These are phyloP conservation scores for Sphaerobolus stellatus DNA, from an alignment of 1,284 basidiomycete genomes.

Conservation along the genomic window DNA sequence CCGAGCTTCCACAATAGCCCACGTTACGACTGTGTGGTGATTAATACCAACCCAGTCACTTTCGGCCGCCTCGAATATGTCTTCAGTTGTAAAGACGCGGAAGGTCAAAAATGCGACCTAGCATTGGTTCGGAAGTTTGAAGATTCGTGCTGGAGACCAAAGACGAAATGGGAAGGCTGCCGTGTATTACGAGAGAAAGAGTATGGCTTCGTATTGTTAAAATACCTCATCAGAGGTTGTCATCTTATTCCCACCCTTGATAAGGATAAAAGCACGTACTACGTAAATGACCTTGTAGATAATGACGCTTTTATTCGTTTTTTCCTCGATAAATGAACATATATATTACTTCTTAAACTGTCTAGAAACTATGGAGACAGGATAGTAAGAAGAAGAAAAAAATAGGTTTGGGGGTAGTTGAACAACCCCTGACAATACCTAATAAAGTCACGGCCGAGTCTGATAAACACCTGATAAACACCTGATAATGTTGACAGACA, in stretches of 20 bases:
- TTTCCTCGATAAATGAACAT: too few relatives aligned
- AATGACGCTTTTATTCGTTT: neutral
- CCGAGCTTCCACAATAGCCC: neutral
- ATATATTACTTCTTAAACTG: too few relatives aligned
- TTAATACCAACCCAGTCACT: neutral
- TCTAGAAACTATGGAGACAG: too few relatives aligned
- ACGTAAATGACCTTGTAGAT: neutral
- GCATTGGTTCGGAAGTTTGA: neutral
- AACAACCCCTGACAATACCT: too few relatives aligned
- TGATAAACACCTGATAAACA: too few relatives aligned
- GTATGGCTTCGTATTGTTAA: neutral
- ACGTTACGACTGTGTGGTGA: neutral
- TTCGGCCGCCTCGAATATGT: neutral
- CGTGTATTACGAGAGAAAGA: neutral
- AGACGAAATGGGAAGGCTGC: neutral
- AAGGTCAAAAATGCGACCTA: neutral
- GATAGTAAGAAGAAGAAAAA: too few relatives aligned
- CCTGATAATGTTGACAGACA: too few relatives aligned
- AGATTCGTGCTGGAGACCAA: neutral
- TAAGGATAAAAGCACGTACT: neutral
- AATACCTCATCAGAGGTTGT: neutral
- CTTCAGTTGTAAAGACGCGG: neutral
- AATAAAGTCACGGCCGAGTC: too few relatives aligned
- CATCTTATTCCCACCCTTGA: neutral
- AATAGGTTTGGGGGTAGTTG: too few relatives aligned